Evolutionary conservation across 1,284 basidiomycete species (phyloP).

Genomic region (Sutorius eximius): DNA sequence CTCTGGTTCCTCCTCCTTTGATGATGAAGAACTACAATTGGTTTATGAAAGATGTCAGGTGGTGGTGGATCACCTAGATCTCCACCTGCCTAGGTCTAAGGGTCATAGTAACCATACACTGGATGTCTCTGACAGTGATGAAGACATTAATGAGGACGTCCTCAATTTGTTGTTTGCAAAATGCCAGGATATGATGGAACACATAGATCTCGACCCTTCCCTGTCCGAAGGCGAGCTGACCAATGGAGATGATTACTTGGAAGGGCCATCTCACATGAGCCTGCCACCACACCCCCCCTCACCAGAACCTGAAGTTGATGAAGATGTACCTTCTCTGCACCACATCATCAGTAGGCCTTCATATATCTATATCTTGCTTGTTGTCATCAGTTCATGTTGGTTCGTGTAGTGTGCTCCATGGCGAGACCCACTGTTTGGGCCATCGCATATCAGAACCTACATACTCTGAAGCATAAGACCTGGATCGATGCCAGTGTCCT

Average conservation of each 20-base stretch:
- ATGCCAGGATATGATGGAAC: too few relatives aligned
- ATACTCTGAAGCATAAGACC: not conserved
- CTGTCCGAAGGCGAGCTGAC: too few relatives aligned
- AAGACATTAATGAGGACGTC: too few relatives aligned
- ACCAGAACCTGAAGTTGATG: too few relatives aligned
- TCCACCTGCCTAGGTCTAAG: not conserved
- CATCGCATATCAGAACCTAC: not conserved
- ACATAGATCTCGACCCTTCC: too few relatives aligned
- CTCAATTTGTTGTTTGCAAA: too few relatives aligned
- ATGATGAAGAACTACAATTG: not conserved
- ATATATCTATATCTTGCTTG: not conserved
- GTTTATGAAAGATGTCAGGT: not conserved
- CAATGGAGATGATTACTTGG: too few relatives aligned
- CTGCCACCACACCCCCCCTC: too few relatives aligned
- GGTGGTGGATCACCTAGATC: not conserved
- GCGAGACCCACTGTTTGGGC: not conserved
- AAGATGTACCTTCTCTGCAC: not conserved
- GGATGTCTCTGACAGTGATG: too few relatives aligned
- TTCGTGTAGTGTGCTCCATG: not conserved
- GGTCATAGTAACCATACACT: too few relatives aligned
- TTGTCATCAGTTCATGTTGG: not conserved
- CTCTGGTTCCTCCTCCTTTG: not conserved
- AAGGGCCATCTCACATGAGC: too few relatives aligned
- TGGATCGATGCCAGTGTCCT: not conserved
- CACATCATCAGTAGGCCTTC: not conserved